Conservation (phyloP, 2,329 filamentous ascomycete genomes). For the Hypocrella siamensis region DNA sequence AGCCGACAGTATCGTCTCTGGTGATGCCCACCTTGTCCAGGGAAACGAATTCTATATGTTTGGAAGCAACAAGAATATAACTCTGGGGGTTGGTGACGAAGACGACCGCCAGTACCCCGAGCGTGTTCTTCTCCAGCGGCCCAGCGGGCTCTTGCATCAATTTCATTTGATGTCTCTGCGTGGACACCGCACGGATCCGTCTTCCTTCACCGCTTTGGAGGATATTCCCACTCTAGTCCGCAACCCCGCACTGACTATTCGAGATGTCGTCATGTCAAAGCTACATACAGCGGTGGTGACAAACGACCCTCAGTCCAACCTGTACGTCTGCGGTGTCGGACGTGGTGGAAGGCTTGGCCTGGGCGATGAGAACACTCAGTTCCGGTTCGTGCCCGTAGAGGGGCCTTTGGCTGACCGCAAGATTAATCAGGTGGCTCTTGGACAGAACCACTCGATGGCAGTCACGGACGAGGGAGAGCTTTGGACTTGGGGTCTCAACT, state of each 20-base stretch:
- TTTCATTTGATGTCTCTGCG: conserved; percentile 57
- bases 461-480: conserved; percentile 76
- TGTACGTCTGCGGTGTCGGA: conserved; percentile 87
- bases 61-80: conserved; percentile 91
- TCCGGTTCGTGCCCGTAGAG: conserved; percentile 71
- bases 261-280: conserved; percentile 79
- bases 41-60: conserved; percentile 89
- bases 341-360: conserved; percentile 78
- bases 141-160: conserved; percentile 57
- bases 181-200: conserved; percentile 20
- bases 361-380: conserved; percentile 79
- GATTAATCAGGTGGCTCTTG: conserved; percentile 64
- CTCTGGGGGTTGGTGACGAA: conserved; percentile 84
- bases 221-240: conserved; percentile 60
- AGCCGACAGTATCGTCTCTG: conserved; percentile 6
- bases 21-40: conserved; percentile 7
- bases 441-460: conserved; percentile 82
- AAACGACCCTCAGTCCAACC: conserved; percentile 70
- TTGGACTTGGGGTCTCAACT: conserved; percentile 89
- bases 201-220: conserved; percentile 15
- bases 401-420: conserved; percentile 60
- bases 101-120: conserved; percentile 92
- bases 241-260: conserved; percentile 57
- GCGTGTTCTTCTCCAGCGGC: conserved; percentile 59
- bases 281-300: conserved; percentile 82